Evolutionary conservation across 352 stramenopile genomes (phyloP).

Genomic region (Phytophthora palmivora): DNA sequence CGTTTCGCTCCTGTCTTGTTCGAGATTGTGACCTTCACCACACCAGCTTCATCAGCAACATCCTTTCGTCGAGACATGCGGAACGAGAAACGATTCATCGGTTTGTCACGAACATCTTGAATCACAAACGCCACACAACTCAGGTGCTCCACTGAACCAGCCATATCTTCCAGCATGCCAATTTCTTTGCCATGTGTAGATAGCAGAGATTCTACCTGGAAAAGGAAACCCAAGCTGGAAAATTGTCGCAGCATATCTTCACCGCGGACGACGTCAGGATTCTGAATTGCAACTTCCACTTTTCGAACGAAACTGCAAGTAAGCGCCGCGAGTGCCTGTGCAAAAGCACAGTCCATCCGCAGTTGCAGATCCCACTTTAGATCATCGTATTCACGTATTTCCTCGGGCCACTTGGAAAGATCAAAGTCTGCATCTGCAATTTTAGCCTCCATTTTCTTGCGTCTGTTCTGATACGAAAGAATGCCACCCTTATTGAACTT

Average conservation of each 20-base stretch:
- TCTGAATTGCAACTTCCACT: conserved; percentile 85
- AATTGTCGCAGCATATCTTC: conserved; percentile 86
- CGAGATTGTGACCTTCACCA: conserved; percentile 82
- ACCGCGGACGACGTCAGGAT: conserved; percentile 71
- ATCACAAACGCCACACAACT: conserved; percentile 88
- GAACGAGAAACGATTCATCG: conserved; percentile 87
- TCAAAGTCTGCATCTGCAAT: conserved; percentile 74
- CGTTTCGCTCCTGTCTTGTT: conserved; percentile 64
- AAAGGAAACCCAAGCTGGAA: conserved; percentile 86
- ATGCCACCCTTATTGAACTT: conserved; percentile 91
- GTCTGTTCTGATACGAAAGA: conserved; percentile 74
- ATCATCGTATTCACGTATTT: conserved; percentile 85
- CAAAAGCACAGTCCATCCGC: conserved; percentile 84
- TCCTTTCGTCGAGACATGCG: conserved; percentile 85
- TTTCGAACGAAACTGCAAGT: conserved; percentile 88
- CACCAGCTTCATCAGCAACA: conserved; percentile 68
- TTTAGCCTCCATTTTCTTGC: conserved; percentile 87
- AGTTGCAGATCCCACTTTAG: conserved; percentile 88
- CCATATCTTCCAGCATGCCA: conserved; percentile 95
- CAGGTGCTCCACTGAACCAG: conserved; percentile 80
- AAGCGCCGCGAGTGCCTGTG: conserved; percentile 75
- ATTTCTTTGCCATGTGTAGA: conserved; percentile 96
- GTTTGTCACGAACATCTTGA: conserved; percentile 87
- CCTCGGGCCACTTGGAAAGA: conserved; percentile 80
- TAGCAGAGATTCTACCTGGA: conserved; percentile 94